phyloP scores from a whole-genome alignment of 1,139 yeast species.

The Blastobotrys persicus region DNA sequence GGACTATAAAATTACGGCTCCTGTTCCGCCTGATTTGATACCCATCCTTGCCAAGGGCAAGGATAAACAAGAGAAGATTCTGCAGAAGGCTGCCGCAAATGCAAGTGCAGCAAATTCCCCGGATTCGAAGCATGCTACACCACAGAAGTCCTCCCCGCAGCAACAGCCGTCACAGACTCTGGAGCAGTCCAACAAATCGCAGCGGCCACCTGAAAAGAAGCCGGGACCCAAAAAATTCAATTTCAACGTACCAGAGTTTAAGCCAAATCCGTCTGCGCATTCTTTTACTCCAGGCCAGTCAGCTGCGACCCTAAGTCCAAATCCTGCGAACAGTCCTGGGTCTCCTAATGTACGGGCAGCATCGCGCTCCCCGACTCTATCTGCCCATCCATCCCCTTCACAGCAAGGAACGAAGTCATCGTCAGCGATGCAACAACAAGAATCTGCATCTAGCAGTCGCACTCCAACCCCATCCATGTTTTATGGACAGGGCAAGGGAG shows the following conservation, averaged over 20 bases:
- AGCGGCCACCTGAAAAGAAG: slow-evolving; percentile 21
- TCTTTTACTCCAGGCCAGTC: slow-evolving; percentile 57
- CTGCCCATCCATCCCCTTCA: background rate
- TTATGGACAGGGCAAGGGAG: slow-evolving; percentile 54
- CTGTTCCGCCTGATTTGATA: slow-evolving; percentile 66
- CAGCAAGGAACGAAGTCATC: background rate
- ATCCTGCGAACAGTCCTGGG: slow-evolving; percentile 27
- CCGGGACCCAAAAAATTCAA: slow-evolving; percentile 45
- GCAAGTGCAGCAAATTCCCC: slow-evolving; percentile 13
- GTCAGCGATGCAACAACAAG: slow-evolving; percentile 1
- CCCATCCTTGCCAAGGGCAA: slow-evolving; percentile 73
- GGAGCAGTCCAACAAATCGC: slow-evolving; percentile 16
- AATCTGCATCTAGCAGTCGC: slow-evolving; percentile 5
- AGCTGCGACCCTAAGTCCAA: slow-evolving; percentile 20
- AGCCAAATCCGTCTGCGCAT: slow-evolving; percentile 69
- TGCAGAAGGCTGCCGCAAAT: slow-evolving; percentile 33
- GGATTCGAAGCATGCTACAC: slow-evolving; percentile 17
- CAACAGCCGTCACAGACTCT: slow-evolving; percentile 14
- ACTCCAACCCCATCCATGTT: slow-evolving; percentile 26
- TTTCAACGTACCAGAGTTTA: slow-evolving; percentile 58
- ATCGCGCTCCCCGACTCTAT: slow-evolving; percentile 5
- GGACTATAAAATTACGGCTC: slow-evolving; percentile 60
- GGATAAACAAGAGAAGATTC: slow-evolving; percentile 59
- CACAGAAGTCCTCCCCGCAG: slow-evolving; percentile 19
- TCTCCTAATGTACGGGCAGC: slow-evolving; percentile 8